Percentiles rank a stretch among this genome's conserved stretches.
phyloP scores from a whole-genome alignment of 2,329 filamentous ascomycete species.

The Fusarium concolor region DNA sequence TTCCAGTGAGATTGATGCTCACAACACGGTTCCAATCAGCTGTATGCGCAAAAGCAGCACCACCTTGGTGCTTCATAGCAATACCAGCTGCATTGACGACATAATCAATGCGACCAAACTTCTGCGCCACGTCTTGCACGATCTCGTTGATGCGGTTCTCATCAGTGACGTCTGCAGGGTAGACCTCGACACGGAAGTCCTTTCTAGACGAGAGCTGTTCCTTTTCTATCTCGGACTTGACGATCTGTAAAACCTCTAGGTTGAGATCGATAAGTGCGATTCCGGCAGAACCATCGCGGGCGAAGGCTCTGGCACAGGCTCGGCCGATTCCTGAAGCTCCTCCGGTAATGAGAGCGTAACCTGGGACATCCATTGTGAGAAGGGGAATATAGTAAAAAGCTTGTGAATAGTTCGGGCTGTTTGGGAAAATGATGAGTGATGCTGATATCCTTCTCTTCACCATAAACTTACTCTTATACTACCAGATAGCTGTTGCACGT shows the following conservation, averaged over 20 bases:
- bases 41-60: constrained; percentile 51
- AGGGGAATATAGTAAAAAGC: accelerated
- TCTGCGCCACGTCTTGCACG: constrained; percentile 43
- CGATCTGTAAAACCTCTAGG: constrained; percentile 21
- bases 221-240: constrained; percentile 39
- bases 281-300: constrained; percentile 45
- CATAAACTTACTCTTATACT: neutral
- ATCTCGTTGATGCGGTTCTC: constrained; percentile 41
- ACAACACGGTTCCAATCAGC: constrained; percentile 55
- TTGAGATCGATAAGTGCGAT: constrained; percentile 47
- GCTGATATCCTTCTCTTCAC: no score
- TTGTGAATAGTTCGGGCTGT: accelerated
- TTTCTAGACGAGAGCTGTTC: neutral
- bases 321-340: constrained; percentile 49
- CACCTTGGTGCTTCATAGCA: constrained; percentile 52
- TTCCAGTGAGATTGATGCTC: constrained; percentile 57
- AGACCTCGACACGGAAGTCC: constrained; percentile 6
- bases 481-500: accelerated
- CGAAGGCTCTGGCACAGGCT: constrained; percentile 48
- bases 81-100: constrained; percentile 57
- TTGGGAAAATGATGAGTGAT: accelerated
- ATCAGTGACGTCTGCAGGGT: constrained; percentile 47
- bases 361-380: constrained; percentile 44
- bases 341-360: constrained; percentile 48
- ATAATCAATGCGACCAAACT: constrained; percentile 55